These are phyloP conservation scores for Salix udensis DNA, from an alignment of 345 rosid genomes.

Conservation along the genomic window DNA sequence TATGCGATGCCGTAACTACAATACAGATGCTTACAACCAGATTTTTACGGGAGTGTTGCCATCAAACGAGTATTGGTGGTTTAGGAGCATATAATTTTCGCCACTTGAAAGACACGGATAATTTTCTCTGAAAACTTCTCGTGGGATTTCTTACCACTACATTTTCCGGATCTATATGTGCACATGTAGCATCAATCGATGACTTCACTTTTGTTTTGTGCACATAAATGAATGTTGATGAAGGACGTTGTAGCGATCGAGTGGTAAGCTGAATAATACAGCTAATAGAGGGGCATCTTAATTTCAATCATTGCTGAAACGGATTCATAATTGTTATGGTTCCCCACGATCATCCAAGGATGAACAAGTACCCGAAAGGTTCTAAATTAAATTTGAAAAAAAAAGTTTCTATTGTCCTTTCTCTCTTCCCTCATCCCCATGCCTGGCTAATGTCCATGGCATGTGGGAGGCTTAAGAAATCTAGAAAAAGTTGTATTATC, in stretches of 20 bases:
- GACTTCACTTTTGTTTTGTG: not conserved
- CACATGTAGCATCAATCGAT: not conserved
- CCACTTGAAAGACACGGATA: not conserved
- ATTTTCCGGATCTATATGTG: no score
- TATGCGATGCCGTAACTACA: not conserved
- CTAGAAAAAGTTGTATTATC: not conserved
- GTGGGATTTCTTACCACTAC: no score
- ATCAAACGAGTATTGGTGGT: not conserved
- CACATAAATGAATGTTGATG: not conserved
- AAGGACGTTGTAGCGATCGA: conserved; percentile 5
- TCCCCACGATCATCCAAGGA: conserved; percentile 46
- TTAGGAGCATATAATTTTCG: not conserved
- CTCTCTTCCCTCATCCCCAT: not conserved
- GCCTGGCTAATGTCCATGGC: not conserved
- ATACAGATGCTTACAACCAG: no score
- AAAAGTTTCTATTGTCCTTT: not conserved
- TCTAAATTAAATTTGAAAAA: conserved; percentile 3
- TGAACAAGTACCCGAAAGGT: conserved; percentile 15
- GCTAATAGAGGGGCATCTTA: conserved; percentile 21
- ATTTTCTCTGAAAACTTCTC: not conserved
- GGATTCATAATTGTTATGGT: conserved; percentile 42
- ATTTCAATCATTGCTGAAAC: conserved; percentile 38
- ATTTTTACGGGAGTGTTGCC: no score
- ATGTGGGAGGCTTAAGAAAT: not conserved
- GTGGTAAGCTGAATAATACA: conserved; percentile 26